Conservation (phyloP, 495 filamentous ascomycete genomes). For the Aspergillus sclerotioniger region DNA sequence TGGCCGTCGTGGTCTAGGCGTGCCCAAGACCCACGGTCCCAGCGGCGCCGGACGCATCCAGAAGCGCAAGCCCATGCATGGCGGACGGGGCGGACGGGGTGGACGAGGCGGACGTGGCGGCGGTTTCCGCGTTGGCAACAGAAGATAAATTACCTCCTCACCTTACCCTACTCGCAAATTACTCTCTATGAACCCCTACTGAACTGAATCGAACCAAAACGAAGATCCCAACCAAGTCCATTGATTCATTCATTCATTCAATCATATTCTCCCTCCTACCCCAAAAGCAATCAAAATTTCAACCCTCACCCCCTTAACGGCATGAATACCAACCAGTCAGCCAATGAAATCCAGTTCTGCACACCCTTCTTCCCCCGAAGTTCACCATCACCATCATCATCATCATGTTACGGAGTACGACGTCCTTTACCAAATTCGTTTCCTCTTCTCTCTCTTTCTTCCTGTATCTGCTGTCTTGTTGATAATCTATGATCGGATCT, state of each 20-base stretch:
- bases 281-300: neutral
- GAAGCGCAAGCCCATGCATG: slow-evolving; percentile 27
- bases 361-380: too few relatives aligned
- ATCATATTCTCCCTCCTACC: neutral
- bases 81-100: slow-evolving; percentile 16
- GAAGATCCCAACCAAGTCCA: too few relatives aligned
- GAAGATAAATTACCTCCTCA: slow-evolving; percentile 16
- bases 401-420: neutral
- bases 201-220: too few relatives aligned
- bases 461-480: neutral
- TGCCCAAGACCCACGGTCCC: slow-evolving; percentile 43
- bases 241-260: neutral
- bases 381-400: too few relatives aligned
- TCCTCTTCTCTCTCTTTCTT: neutral
- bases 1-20: slow-evolving; percentile 46
- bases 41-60: slow-evolving; percentile 36
- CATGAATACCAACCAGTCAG: neutral
- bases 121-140: slow-evolving; percentile 18
- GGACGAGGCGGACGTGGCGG: slow-evolving; percentile 9
- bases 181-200: neutral
- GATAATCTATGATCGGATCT: neutral
- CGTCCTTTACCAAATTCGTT: too few relatives aligned
- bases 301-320: too few relatives aligned
- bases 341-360: neutral
- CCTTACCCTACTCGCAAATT: neutral